These are phyloP conservation scores for Colletotrichum sublineola DNA, from an alignment of 2,329 filamentous ascomycete species.

Conservation along the genomic window DNA sequence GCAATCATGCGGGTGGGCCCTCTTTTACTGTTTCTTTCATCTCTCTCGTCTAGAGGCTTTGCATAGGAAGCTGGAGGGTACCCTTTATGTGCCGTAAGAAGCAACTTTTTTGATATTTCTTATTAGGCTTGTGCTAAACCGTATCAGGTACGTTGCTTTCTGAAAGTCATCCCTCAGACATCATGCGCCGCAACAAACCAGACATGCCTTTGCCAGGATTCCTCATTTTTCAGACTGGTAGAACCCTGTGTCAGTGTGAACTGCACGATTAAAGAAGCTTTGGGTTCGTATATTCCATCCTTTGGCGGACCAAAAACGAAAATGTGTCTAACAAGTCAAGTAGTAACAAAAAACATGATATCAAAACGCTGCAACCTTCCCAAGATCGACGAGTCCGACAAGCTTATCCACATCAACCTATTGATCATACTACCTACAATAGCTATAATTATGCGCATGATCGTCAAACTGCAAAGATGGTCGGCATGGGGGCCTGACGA, in stretches of 20 bases:
- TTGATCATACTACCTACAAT: constrained; percentile 2
- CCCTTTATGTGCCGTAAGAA: background rate
- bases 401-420: background rate
- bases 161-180: background rate
- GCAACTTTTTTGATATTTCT: background rate
- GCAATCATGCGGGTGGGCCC: background rate
- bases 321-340: background rate
- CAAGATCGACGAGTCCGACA: background rate
- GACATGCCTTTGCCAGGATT: background rate
- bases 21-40: background rate
- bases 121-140: background rate
- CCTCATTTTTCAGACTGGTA: background rate
- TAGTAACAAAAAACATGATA: constrained; percentile 18
- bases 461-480: background rate
- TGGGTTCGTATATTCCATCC: background rate
- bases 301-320: background rate
- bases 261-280: background rate
- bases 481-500: constrained; percentile 24
- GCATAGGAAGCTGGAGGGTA: background rate
- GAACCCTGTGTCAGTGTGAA: background rate
- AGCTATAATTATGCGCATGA: constrained; percentile 1
- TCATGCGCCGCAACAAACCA: background rate
- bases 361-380: background rate
- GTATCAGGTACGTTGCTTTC: background rate
- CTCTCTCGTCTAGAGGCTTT: background rate